Evolutionary conservation across 2,329 filamentous ascomycete species (phyloP).

Genomic region (Epichloe sibirici): DNA sequence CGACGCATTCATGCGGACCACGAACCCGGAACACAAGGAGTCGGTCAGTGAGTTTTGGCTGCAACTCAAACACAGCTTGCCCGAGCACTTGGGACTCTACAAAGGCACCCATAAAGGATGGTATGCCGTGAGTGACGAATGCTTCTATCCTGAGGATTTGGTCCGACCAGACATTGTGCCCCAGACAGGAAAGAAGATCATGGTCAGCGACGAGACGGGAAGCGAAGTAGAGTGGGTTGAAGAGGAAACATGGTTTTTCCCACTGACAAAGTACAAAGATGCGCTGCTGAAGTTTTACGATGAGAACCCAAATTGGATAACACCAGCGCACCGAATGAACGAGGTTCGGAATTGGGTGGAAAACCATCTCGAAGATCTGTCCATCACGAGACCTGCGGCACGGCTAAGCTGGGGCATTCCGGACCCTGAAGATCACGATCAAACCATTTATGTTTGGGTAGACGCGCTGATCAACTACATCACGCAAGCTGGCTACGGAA

Average conservation of each 20-base stretch:
- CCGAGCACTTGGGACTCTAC: constrained; percentile 65
- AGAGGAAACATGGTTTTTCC: constrained; percentile 91
- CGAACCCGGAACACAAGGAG: constrained; percentile 66
- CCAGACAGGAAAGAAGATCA: constrained; percentile 68
- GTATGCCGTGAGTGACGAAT: constrained; percentile 96
- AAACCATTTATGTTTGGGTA: constrained; percentile 97
- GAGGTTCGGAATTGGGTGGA: constrained; percentile 68
- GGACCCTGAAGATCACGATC: constrained; percentile 70
- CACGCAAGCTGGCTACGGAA: constrained; percentile 66
- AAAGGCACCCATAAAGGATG: constrained; percentile 80
- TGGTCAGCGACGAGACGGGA: constrained; percentile 75
- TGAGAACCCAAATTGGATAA: constrained; percentile 65
- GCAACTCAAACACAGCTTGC: constrained; percentile 43
- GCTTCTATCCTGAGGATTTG: constrained; percentile 73
- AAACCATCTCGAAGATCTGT: constrained; percentile 72
- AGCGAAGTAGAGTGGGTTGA: constrained; percentile 92
- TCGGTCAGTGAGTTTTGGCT: constrained; percentile 87
- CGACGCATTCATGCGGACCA: constrained; percentile 88
- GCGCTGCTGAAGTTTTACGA: constrained; percentile 67
- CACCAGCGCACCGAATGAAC: constrained; percentile 60
- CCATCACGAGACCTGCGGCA: constrained; percentile 69
- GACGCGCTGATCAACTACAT: constrained; percentile 93
- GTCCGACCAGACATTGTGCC: constrained; percentile 67
- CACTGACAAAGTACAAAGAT: constrained; percentile 72
- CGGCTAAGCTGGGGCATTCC: constrained; percentile 79